Conservation (phyloP, 2,329 filamentous ascomycete genomes). For the Emericellopsis atlantica region DNA sequence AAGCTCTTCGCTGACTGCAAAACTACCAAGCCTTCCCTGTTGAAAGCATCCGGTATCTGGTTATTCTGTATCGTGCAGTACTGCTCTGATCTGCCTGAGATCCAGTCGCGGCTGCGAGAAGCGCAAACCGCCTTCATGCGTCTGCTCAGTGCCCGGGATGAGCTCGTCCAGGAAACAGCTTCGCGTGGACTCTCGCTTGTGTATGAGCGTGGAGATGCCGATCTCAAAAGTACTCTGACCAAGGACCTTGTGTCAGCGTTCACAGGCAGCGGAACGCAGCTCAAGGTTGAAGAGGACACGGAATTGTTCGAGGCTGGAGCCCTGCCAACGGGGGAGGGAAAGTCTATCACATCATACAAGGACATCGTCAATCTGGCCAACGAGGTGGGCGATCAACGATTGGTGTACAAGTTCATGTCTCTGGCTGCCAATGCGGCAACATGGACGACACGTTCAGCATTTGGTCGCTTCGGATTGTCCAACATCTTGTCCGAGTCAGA, state of each 20-base stretch:
- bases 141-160: conserved; percentile 76
- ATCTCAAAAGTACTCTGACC: conserved; percentile 70
- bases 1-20: conserved; percentile 68
- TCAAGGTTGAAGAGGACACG: conserved; percentile 82
- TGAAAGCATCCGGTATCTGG: conserved; percentile 93
- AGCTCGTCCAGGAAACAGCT: conserved; percentile 90
- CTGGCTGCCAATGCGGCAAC: conserved; percentile 91
- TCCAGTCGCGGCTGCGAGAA: conserved; percentile 63
- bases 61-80: conserved; percentile 84
- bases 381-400: conserved; percentile 85
- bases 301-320: conserved; percentile 88
- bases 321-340: conserved; percentile 79
- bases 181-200: conserved; percentile 84
- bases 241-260: conserved; percentile 83
- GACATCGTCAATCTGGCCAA: conserved; percentile 94
- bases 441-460: conserved; percentile 94
- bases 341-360: conserved; percentile 87
- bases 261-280: conserved; percentile 59
- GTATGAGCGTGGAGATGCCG: conserved; percentile 80
- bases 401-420: conserved; percentile 99
- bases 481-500: conserved; percentile 81
- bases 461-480: conserved; percentile 86
- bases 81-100: conserved; percentile 63
- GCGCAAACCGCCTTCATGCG: conserved; percentile 82
- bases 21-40: conserved; percentile 74